Conservation (phyloP, 768 basidiomycete species). For the Kwoniella sp. region DNA sequence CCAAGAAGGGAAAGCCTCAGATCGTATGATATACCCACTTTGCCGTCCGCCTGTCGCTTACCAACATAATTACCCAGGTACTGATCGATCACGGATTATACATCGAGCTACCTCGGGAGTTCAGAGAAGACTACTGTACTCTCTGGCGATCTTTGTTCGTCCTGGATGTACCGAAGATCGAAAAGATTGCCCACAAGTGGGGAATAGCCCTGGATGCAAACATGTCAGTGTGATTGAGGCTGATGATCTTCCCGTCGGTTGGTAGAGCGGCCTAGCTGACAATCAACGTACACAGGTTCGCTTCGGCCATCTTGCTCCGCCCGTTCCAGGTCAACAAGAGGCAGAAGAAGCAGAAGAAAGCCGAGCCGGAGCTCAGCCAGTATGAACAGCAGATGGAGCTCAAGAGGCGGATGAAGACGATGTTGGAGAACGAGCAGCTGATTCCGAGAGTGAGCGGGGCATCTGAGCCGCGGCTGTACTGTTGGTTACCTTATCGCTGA, state of each 20-base stretch:
- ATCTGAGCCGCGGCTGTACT: constrained; percentile 61
- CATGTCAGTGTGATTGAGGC: constrained; percentile 28
- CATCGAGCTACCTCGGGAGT: constrained; percentile 63
- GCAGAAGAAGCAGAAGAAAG: constrained; percentile 16
- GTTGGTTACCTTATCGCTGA: too few species aligned
- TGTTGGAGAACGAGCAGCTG: constrained; percentile 51
- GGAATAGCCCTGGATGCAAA: constrained; percentile 50
- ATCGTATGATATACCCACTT: constrained; percentile 31
- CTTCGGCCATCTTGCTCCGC: constrained; percentile 50
- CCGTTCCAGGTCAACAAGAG: constrained; percentile 46
- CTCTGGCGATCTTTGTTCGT: constrained; percentile 60
- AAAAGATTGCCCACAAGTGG: constrained; percentile 48
- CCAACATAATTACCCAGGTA: constrained; percentile 59
- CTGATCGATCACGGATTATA: constrained; percentile 91
- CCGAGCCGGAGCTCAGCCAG: constrained; percentile 30
- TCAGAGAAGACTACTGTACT: constrained; percentile 69
- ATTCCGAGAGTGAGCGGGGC: constrained; percentile 54
- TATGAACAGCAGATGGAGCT: constrained; percentile 51
- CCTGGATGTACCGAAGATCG: constrained; percentile 48
- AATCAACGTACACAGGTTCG: constrained; percentile 36
- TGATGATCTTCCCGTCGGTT: background rate
- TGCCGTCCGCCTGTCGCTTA: background rate
- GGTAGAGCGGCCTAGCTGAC: background rate
- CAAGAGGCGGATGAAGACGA: constrained; percentile 48
- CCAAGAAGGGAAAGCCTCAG: constrained; percentile 53